These are phyloP conservation scores for Pythium oligandrum DNA, from an alignment of 352 stramenopile species.

Conservation along the genomic window DNA sequence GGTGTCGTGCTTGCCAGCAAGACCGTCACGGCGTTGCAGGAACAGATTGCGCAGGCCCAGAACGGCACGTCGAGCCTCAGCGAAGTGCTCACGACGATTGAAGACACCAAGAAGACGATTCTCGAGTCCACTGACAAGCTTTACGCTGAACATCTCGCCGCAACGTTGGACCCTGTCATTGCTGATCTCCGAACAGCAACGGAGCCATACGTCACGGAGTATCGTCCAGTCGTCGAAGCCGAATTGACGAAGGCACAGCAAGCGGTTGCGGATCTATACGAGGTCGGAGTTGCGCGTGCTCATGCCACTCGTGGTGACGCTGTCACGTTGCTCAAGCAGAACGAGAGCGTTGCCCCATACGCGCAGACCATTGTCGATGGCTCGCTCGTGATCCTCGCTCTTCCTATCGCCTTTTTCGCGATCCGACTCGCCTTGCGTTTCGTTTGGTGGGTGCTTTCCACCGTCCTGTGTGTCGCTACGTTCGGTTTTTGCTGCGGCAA, in stretches of 20 bases:
- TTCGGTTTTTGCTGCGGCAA: constrained; percentile 52
- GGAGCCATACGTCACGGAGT: constrained; percentile 54
- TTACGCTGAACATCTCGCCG: constrained; percentile 62
- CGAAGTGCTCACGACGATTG: constrained; percentile 43
- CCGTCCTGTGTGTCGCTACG: constrained; percentile 41
- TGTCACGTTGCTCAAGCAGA: constrained; percentile 54
- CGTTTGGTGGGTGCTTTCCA: constrained; percentile 53
- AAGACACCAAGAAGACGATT: constrained; percentile 42
- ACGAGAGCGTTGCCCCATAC: constrained; percentile 46
- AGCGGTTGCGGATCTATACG: constrained; percentile 31
- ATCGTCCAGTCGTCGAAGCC: constrained; percentile 43
- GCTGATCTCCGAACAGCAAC: constrained; percentile 40
- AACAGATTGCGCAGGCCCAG: constrained; percentile 35
- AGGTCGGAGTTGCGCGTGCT: constrained; percentile 35
- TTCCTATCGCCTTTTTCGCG: constrained; percentile 44
- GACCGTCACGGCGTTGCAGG: constrained; percentile 27
- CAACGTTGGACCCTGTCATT: constrained; percentile 56
- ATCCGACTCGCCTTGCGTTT: constrained; percentile 46
- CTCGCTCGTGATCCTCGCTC: constrained; percentile 36
- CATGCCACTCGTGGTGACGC: constrained; percentile 43
- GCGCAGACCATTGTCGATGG: constrained; percentile 67
- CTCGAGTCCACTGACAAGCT: constrained; percentile 45
- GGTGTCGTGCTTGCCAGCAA: constrained; percentile 48
- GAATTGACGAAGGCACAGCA: constrained; percentile 36
- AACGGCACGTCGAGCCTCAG: constrained; percentile 38